These are phyloP conservation scores for Monosporascus sp. DNA, from an alignment of 2,329 filamentous ascomycete species.

Conservation along the genomic window DNA sequence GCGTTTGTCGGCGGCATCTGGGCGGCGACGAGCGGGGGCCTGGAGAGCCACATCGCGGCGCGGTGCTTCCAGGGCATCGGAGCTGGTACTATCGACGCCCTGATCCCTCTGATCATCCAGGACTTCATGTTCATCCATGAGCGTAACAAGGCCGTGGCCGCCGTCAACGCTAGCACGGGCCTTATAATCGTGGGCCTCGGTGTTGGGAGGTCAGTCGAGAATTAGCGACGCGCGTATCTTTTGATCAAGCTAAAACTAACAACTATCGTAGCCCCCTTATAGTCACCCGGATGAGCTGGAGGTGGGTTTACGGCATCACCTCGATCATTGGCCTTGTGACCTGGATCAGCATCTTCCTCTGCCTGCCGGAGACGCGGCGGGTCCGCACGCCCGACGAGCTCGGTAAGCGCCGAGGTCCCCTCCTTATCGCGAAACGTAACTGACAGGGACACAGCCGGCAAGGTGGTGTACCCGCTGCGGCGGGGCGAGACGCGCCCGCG, in stretches of 20 bases:
- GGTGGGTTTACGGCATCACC: constrained; percentile 31
- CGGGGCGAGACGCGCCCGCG: constrained; percentile 22
- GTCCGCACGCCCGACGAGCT: constrained; percentile 25
- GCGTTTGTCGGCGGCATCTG: constrained; percentile 32
- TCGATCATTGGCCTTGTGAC: constrained; percentile 25
- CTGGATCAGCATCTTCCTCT: constrained; percentile 27
- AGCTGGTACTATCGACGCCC: constrained; percentile 29
- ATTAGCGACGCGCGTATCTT: too few species aligned
- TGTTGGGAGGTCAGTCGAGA: constrained; percentile 11
- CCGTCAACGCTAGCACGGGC: constrained; percentile 25
- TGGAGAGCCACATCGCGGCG: constrained; percentile 28
- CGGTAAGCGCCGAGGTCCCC: constrained; percentile 5
- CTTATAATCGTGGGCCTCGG: constrained; percentile 25
- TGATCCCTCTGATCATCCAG: constrained; percentile 33
- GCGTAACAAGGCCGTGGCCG: constrained; percentile 28
- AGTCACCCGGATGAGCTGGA: constrained; percentile 27
- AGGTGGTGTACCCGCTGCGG: constrained; percentile 16
- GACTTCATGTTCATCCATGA: constrained; percentile 35
- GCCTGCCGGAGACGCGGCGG: constrained; percentile 31
- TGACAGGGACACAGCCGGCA: constrained; percentile 8
- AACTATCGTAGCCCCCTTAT: constrained; percentile 16
- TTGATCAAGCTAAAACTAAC: neutral
- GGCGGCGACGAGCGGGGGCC: constrained; percentile 27
- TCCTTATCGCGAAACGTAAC: too few species aligned
- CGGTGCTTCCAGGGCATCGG: constrained; percentile 30